phyloP scores from a whole-genome alignment of 305 asterid species.

The Solanum hybrid region DNA sequence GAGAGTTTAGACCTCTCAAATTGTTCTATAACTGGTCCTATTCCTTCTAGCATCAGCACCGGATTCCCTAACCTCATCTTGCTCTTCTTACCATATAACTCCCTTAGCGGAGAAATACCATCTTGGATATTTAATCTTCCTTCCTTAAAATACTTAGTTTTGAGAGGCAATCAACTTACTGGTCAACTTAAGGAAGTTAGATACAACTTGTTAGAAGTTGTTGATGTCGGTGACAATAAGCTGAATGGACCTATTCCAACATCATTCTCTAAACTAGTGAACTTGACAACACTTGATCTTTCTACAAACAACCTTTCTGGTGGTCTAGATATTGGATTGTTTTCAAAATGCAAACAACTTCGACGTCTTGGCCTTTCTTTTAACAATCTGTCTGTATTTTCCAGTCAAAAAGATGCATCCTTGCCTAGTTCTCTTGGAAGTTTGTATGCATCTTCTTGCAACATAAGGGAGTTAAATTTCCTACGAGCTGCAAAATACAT shows the following conservation, averaged over 20 bases:
- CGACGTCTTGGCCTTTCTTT: constrained; percentile 2
- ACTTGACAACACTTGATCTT: constrained; percentile 21
- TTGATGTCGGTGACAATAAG: not conserved
- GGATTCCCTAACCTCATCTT: constrained; percentile 13
- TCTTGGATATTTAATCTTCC: constrained; percentile 9
- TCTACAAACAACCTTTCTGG: constrained; percentile 23
- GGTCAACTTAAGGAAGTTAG: not conserved
- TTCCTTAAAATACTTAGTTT: not conserved
- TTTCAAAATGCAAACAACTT: constrained; percentile 1
- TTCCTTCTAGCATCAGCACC: not conserved
- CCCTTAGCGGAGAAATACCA: constrained; percentile 4
- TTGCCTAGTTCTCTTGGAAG: not conserved
- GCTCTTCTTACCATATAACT: constrained; percentile 20
- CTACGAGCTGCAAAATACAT: not conserved
- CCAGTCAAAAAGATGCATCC: not conserved
- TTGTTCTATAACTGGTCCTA: not conserved
- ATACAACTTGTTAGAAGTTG: not conserved
- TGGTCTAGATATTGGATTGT: not conserved
- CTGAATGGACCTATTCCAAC: constrained; percentile 14
- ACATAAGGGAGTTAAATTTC: constrained; percentile 2
- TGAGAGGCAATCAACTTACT: not conserved
- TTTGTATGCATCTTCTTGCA: not conserved
- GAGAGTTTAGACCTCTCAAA: not conserved
- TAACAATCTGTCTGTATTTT: not conserved
- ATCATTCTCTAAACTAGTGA: constrained; percentile 8